Percentiles rank a stretch among this genome's conserved stretches.
These are phyloP conservation scores for Cyberlindnera mississippiensis DNA, from an alignment of 805 yeast genomes.

Conservation along the genomic window DNA sequence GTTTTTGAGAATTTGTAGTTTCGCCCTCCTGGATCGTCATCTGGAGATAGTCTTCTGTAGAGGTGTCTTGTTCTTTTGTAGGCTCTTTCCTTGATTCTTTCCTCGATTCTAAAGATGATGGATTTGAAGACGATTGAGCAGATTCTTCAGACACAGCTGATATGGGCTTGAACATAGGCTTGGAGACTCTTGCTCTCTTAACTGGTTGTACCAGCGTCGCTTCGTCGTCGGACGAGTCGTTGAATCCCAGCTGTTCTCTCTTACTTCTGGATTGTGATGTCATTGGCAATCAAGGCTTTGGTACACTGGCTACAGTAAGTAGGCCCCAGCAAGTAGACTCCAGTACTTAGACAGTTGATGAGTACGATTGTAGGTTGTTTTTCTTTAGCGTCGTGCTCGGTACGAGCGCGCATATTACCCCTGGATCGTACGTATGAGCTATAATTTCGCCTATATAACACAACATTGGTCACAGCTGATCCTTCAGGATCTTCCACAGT, in stretches of 20 bases:
- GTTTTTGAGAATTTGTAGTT: background rate
- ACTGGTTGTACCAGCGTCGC: background rate
- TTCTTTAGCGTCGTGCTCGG: too few relatives aligned
- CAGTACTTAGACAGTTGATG: too few relatives aligned
- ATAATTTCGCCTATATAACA: background rate
- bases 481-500: constrained; percentile 46
- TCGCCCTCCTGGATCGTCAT: constrained; percentile 20
- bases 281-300: too few relatives aligned
- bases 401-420: too few relatives aligned
- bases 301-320: too few relatives aligned
- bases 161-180: constrained; percentile 10
- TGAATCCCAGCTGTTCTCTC: constrained; percentile 21
- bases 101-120: too few relatives aligned
- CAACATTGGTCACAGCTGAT: background rate
- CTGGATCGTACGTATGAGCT: too few relatives aligned
- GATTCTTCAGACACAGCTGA: too few relatives aligned
- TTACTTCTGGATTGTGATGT: constrained; percentile 3
- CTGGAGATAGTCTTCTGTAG: constrained; percentile 27
- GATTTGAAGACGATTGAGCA: too few relatives aligned
- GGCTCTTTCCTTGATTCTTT: background rate
- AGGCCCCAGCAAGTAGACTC: too few relatives aligned
- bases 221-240: constrained; percentile 13
- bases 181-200: constrained; percentile 14
- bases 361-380: too few relatives aligned
- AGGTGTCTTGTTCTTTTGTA: background rate